These are phyloP conservation scores for Colletotrichum phormii DNA, from an alignment of 2,329 filamentous ascomycete genomes.

Conservation along the genomic window DNA sequence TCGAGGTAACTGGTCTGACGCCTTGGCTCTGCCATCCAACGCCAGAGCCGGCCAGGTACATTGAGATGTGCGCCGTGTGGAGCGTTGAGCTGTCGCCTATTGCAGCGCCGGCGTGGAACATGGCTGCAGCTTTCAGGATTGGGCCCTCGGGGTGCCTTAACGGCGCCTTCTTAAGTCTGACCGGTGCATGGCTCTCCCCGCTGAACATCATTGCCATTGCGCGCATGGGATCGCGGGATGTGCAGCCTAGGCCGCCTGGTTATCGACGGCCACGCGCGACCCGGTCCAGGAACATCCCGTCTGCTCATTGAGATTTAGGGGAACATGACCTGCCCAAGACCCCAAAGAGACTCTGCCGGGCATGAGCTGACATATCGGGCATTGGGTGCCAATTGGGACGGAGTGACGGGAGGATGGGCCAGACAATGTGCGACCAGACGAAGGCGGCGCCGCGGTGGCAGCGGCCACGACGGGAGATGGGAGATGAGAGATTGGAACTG, in stretches of 20 bases:
- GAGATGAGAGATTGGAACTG: slow-evolving; percentile 13
- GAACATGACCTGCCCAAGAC: not conserved
- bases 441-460: not conserved
- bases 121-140: slow-evolving; percentile 23
- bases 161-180: slow-evolving; percentile 2
- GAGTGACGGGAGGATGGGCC: slow-evolving; percentile 2
- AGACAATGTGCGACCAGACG: not conserved
- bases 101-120: slow-evolving; percentile 24
- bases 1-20: not conserved
- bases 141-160: not conserved
- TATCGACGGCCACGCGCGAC: slow-evolving; percentile 16
- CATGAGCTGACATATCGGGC: slow-evolving; percentile 21
- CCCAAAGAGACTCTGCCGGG: slow-evolving; percentile 2
- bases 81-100: slow-evolving; percentile 14
- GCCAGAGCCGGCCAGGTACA: slow-evolving; percentile 8
- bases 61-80: slow-evolving; percentile 25
- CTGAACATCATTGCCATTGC: slow-evolving; percentile 9
- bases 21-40: not conserved
- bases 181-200: slow-evolving; percentile 15
- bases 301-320: not conserved
- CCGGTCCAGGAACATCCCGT: slow-evolving; percentile 27
- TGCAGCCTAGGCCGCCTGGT: slow-evolving; percentile 6
- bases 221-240: slow-evolving; percentile 22
- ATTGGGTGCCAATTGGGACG: slow-evolving; percentile 21
- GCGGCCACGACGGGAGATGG: not conserved